Percentiles rank a stretch among this genome's conserved stretches.
These are phyloP conservation scores for Didymella glomerata DNA, from an alignment of 2,329 filamentous ascomycete species.

Conservation along the genomic window DNA sequence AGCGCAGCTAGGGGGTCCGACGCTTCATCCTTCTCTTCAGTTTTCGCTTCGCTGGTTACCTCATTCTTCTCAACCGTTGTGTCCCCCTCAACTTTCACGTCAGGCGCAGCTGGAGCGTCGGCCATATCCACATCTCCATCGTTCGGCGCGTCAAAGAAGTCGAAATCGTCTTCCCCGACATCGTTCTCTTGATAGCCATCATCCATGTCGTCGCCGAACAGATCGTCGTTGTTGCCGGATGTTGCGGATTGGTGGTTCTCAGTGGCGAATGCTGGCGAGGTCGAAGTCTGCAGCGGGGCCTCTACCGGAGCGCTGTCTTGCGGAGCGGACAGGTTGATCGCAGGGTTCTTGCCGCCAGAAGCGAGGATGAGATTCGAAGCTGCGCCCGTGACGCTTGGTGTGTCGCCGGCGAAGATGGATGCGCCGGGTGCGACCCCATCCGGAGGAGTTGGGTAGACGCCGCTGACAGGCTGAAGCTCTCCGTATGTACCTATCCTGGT, in stretches of 20 bases:
- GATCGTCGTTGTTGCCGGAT: slow-evolving; percentile 58
- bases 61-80: slow-evolving; percentile 9
- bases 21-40: slow-evolving; percentile 34
- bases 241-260: slow-evolving; percentile 36
- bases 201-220: slow-evolving; percentile 73
- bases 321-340: slow-evolving; percentile 45
- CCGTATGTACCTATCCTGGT: slow-evolving; percentile 45
- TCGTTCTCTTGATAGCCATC: slow-evolving; percentile 76
- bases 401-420: slow-evolving; percentile 39
- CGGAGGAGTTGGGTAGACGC: slow-evolving; percentile 54
- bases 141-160: slow-evolving; percentile 76
- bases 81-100: slow-evolving; percentile 25
- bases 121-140: slow-evolving; percentile 50
- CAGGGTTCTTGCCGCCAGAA: slow-evolving; percentile 42
- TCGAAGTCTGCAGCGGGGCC: slow-evolving; percentile 29
- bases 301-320: slow-evolving; percentile 32
- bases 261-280: slow-evolving; percentile 36
- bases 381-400: slow-evolving; percentile 38
- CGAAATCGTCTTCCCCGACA: slow-evolving; percentile 86
- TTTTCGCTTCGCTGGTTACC: not conserved
- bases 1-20: slow-evolving; percentile 42
- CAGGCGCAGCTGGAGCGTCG: slow-evolving; percentile 34
- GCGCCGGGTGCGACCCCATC: slow-evolving; percentile 49
- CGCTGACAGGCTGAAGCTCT: slow-evolving; percentile 48
- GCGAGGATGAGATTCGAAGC: slow-evolving; percentile 40